Evolutionary conservation across 2,329 filamentous ascomycete genomes (phyloP), one percentile per base, ranked within the genome.

Genomic region (Ophiosphaerella korrae): DNA sequence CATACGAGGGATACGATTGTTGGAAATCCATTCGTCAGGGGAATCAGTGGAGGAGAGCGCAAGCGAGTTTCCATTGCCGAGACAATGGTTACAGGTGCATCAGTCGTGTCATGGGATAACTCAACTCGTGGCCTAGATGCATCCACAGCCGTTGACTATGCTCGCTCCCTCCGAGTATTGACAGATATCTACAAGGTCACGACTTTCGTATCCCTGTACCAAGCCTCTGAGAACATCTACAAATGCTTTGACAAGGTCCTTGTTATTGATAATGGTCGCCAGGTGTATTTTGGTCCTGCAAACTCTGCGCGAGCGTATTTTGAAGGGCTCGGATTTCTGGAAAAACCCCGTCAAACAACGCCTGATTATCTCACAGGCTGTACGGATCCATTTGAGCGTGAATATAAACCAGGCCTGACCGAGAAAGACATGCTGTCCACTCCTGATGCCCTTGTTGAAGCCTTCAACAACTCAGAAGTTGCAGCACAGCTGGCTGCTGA

Each of bases 1-100:
- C 91, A 96, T 72, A 95, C 91, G 0, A 83, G 85, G 44, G 84
- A 92, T 68, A 97, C 92, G 0, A 85, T 93, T 26, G 90, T 96
- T 23, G 92, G 92, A 7, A 88, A 94, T 56, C 83, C 85, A 1
- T 91, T 93, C 56, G 82, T 94, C 16, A 86, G 63, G 7, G 92
- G 91, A 70, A 82, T 95, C 0, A 90, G 86, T 39, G 91, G 89
- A 55, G 89, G 88, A 48, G 90, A 93, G 74, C 80, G 88, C 48
- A 91, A 91, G 76, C 86, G 89, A 56, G 89, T 92, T 6, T 89
- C 86, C 18, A 93, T 95, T 53, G 88, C 89, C 1, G 90, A 94
- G 71, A 90, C 89, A 77, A 88, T 92, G 83, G 63, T 89, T 42
- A 90, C 88, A 3, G 86, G 85, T 49, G 87, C 85, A 7, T 88